A percentile compares a stretch with the other conserved stretches of the same genome.
These are phyloP conservation scores for Lophiostoma macrostomum DNA, from an alignment of 495 filamentous ascomycete genomes.

Conservation along the genomic window DNA sequence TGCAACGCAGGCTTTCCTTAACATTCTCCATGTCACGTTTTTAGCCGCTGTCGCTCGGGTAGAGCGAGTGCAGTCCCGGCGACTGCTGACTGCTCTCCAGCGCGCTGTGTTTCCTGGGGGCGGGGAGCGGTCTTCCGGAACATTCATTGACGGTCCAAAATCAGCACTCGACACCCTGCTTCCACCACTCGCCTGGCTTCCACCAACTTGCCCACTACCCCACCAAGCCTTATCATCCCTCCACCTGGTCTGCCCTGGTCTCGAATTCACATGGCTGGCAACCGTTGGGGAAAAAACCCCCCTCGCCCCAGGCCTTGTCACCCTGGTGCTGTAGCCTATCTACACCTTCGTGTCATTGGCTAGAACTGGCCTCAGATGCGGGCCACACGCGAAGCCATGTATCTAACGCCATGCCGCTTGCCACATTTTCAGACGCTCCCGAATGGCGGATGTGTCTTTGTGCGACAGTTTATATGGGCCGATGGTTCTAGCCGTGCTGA, in stretches of 20 bases:
- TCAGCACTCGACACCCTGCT: constrained; percentile 6
- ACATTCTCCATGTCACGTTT: constrained; percentile 25
- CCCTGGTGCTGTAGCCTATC: constrained; percentile 8
- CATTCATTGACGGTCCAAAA: constrained; percentile 10
- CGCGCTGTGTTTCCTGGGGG: constrained; percentile 3
- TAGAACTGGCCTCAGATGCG: background rate
- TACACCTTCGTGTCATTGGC: constrained; percentile 23
- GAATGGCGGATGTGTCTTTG: constrained; percentile 15
- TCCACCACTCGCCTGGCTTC: constrained; percentile 9
- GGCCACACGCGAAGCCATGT: constrained; percentile 23
- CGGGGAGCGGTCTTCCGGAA: constrained; percentile 15
- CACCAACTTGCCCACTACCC: background rate
- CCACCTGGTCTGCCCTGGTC: constrained; percentile 19
- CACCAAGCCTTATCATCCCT: constrained; percentile 24
- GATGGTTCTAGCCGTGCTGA: constrained; percentile 25
- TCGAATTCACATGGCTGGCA: constrained; percentile 23
- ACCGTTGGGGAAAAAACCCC: constrained; percentile 14
- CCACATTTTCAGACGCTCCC: constrained; percentile 3
- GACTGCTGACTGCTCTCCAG: background rate
- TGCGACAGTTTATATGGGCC: constrained; percentile 20
- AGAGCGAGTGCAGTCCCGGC: constrained; percentile 12
- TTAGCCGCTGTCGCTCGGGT: constrained; percentile 26
- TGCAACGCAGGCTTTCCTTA: background rate
- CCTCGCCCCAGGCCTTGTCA: constrained; percentile 7
- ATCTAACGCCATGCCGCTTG: constrained; percentile 29